Evolutionary conservation across 2,329 filamentous ascomycete species (phyloP).

Genomic region (Aspergillus aculeatinus): DNA sequence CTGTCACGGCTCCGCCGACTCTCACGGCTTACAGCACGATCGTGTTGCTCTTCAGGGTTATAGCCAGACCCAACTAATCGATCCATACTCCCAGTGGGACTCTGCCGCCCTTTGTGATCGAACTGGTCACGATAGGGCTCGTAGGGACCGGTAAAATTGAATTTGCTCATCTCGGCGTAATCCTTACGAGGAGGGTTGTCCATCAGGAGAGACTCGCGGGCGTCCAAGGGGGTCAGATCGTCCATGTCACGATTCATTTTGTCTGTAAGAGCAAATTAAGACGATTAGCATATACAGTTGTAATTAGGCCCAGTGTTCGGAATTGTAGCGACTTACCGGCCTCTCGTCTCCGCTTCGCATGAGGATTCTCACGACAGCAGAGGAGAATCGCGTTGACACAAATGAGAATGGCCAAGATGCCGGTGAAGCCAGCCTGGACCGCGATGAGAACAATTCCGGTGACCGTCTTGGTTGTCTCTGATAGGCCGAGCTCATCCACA

Average conservation of each 20-base stretch:
- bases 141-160: slow-evolving; percentile 42
- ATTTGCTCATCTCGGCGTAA: slow-evolving; percentile 40
- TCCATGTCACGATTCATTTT: slow-evolving; percentile 75
- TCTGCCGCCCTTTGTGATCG: slow-evolving; percentile 24
- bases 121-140: slow-evolving; percentile 40
- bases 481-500: slow-evolving; percentile 86
- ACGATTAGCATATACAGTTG: slow-evolving; percentile 11
- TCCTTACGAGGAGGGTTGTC: slow-evolving; percentile 50
- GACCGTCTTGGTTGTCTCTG: slow-evolving; percentile 89
- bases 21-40: slow-evolving; percentile 28
- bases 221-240: slow-evolving; percentile 80
- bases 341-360: slow-evolving; percentile 83
- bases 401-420: slow-evolving; percentile 80
- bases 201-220: slow-evolving; percentile 68
- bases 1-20: slow-evolving; percentile 22
- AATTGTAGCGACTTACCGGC: slow-evolving; percentile 64
- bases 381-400: slow-evolving; percentile 82
- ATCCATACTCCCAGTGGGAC: slow-evolving; percentile 35
- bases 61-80: slow-evolving; percentile 33
- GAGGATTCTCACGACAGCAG: slow-evolving; percentile 84
- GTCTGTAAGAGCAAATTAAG: slow-evolving; percentile 51
- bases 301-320: background rate
- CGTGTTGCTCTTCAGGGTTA: slow-evolving; percentile 24
- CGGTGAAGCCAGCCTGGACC: slow-evolving; percentile 84
- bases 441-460: slow-evolving; percentile 90